Conservation (phyloP, 139 green algal species). For the Chlorella sp. region DNA sequence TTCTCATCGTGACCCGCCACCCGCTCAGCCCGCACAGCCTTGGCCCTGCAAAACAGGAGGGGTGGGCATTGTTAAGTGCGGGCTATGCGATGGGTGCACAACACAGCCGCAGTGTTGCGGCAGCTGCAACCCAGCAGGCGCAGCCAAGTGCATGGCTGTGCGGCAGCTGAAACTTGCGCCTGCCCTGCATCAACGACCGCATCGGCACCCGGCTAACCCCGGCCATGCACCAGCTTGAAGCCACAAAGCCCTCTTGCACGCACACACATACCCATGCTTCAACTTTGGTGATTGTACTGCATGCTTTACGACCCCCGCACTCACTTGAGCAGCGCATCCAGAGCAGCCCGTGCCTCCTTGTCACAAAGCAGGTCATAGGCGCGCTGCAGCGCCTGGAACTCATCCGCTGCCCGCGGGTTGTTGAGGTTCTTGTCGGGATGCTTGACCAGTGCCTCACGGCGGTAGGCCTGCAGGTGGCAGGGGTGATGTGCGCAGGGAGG, state of each 20-base stretch:
- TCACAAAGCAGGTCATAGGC: slow-evolving; percentile 88
- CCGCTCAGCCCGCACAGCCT: slow-evolving; percentile 48
- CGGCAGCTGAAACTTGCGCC: neutral
- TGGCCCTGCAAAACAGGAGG: slow-evolving; percentile 55
- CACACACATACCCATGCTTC: too few relatives aligned
- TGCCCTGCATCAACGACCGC: neutral
- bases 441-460: slow-evolving; percentile 73
- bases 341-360: slow-evolving; percentile 64
- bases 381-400: slow-evolving; percentile 86
- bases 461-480: slow-evolving; percentile 67
- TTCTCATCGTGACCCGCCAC: slow-evolving; percentile 68
- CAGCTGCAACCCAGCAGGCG: neutral
- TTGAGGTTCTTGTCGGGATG: slow-evolving; percentile 86
- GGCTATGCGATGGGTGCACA: neutral
- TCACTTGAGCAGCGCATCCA: slow-evolving; percentile 76
- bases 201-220: too few relatives aligned
- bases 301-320: neutral
- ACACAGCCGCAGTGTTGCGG: neutral
- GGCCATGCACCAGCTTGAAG: neutral
- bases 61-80: neutral
- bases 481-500: neutral
- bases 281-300: too few relatives aligned
- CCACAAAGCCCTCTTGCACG: too few relatives aligned
- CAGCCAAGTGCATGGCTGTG: too few relatives aligned
- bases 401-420: slow-evolving; percentile 65